phyloP scores from a whole-genome alignment of 1,284 basidiomycete genomes.

The Rhodotorula sp. region DNA sequence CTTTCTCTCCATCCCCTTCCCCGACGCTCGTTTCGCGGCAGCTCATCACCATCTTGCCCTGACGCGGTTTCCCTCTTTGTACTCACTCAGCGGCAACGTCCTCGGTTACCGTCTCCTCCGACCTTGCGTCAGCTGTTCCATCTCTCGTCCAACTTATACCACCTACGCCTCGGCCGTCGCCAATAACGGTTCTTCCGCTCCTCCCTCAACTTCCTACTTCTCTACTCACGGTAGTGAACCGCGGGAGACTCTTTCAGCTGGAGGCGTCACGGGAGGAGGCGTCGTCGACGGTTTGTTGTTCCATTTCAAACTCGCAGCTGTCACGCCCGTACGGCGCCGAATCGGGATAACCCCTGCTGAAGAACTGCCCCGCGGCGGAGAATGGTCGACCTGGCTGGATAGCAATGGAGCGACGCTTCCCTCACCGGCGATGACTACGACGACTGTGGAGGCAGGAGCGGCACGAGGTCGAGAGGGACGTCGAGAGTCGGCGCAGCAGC shows the following conservation, averaged over 20 bases:
- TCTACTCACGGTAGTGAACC: neutral
- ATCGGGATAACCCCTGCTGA: neutral
- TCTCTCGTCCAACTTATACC: slow-evolving; percentile 14
- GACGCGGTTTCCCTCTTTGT: neutral
- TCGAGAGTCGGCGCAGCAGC: neutral
- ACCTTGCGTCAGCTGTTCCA: slow-evolving; percentile 21
- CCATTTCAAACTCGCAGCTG: slow-evolving; percentile 4
- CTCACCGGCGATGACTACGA: too few relatives aligned
- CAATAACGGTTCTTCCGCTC: neutral
- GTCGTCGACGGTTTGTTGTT: slow-evolving; percentile 26
- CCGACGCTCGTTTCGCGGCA: neutral
- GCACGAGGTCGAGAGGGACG: neutral
- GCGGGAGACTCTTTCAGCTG: neutral
- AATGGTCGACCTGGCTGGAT: neutral
- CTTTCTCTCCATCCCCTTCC: neutral
- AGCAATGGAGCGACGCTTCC: too few relatives aligned
- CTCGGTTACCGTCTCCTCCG: slow-evolving; percentile 33
- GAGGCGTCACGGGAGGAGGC: slow-evolving; percentile 28
- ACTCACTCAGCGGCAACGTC: slow-evolving; percentile 20
- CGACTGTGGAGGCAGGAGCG: too few relatives aligned
- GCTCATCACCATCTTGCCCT: neutral
- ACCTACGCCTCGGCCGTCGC: slow-evolving; percentile 11
- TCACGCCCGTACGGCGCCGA: neutral
- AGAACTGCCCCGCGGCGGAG: neutral
- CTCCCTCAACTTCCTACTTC: too few relatives aligned